Base-by-base conservation (phyloP, 1,284 basidiomycete species). In the Quambalaria eucalypti region DNA sequence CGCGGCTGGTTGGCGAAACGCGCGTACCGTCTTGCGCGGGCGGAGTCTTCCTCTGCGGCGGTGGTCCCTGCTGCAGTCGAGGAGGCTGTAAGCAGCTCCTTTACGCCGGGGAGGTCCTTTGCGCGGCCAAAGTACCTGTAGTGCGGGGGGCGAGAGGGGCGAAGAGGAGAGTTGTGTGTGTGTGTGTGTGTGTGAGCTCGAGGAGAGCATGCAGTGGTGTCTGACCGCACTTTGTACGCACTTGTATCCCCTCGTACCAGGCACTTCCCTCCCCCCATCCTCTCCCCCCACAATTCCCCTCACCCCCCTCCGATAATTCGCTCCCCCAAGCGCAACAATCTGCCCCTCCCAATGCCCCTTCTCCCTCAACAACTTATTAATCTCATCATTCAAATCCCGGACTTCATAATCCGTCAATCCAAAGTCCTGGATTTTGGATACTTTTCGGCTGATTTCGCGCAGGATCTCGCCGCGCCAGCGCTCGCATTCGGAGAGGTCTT, bases 191-290 rank as follows among this genome's bases (percentile, higher is more conserved):
- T n/a, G n/a, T 47, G 28, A 16, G 44, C 44, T n/a, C n/a, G 31
- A 8, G 9, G 21, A 19, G 6, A 42, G 6, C 40, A 42, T 7
- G 10, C 10, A 6, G 10, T 42, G n/a, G 21, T 9, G 8, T 25
- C 40, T 42, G 6, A n/a, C n/a, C n/a, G n/a, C n/a, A n/a, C n/a
- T n/a, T 8, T 4, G 5, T 7, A 81, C 85, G 63, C 66, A 90
- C 90, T 97, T 97, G 83, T 97, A 98, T 54, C 92, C 93, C 65
- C 95, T 87, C n/a, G 88, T 93, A 0, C 91, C 90, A 0, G 91
- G 90, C 0, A 96, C 90, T 76, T 95, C 90, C 26, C 60, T 59
- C 72, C 88, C 88, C 16, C 90, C 90, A 65, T 92, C 90, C 62
- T 92, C 90, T n/a, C n/a, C n/a, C n/a, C n/a, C n/a, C 71, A 96